A percentile compares a stretch with the other conserved stretches of the same genome.
These are phyloP conservation scores for Haemoproteus tartakovskyi DNA, from an alignment of 169 alveolate genomes.

Conservation along the genomic window DNA sequence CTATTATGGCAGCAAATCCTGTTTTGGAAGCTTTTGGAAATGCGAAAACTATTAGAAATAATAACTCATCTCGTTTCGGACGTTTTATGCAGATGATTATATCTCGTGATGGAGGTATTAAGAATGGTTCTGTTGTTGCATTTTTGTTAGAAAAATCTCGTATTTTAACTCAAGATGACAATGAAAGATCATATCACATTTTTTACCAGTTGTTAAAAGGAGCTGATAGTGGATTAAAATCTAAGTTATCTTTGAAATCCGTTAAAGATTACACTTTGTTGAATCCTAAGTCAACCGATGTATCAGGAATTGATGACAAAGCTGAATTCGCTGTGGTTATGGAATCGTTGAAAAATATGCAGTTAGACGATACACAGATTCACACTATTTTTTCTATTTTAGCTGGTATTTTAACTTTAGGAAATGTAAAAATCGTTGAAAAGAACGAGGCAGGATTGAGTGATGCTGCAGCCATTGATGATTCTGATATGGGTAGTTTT, in stretches of 20 bases:
- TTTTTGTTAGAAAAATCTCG: constrained; percentile 63
- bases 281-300: constrained; percentile 87
- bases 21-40: constrained; percentile 93
- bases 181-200: constrained; percentile 73
- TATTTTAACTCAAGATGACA: constrained; percentile 64
- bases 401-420: constrained; percentile 92
- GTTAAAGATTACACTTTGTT: constrained; percentile 77
- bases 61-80: constrained; percentile 97
- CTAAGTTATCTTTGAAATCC: constrained; percentile 68
- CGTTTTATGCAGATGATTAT: constrained; percentile 91
- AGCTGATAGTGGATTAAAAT: constrained; percentile 32
- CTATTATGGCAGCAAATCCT: constrained; percentile 58
- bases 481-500: constrained; percentile 68
- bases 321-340: constrained; percentile 89
- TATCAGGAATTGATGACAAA: constrained; percentile 91
- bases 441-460: constrained; percentile 84
- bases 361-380: constrained; percentile 84
- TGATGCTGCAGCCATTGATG: constrained; percentile 84
- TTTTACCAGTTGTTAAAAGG: constrained; percentile 71
- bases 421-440: constrained; percentile 92
- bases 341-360: constrained; percentile 89
- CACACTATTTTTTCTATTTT: constrained; percentile 85
- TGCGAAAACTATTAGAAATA: constrained; percentile 96
- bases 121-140: constrained; percentile 35
- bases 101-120: constrained; percentile 71